Base-by-base conservation (phyloP, 2,329 filamentous ascomycete species). In the Beauveria asiatica region DNA sequence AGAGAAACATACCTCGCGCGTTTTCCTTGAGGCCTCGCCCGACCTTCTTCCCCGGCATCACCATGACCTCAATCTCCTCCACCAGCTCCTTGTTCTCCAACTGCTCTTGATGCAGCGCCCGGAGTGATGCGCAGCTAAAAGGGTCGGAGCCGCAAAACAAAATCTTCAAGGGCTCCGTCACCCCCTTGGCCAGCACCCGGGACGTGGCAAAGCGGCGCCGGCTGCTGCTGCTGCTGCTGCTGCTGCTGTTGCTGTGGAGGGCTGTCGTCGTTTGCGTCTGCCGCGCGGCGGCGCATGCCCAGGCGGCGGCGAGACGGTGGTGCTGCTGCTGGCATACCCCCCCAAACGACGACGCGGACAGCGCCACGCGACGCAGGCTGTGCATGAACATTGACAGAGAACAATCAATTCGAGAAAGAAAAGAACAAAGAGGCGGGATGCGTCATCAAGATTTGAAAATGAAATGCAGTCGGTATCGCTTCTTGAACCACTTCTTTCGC, bases 81-180 rank as follows among this genome's bases (percentile, higher is more conserved):
- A 96, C 85, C 11, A 84, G 75, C 19, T 74, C 74, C 39, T 19
- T n/a, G 60, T 80, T 79, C 57, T 68, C 69, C 27, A 71, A 62
- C 57, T 85, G 80, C 69, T 90, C 87, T 5, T 75, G 68, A 66
- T 87, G 73, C 39, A 99, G 76, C 6, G 89, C 88, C 61, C 76
- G 76, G 54, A 99, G 78, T 1, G 91, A 90, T 57, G 82, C 82
- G 67, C 88, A 88, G 76, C 93, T 97, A 74, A 97, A 96, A 2
- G 86, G 80, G 72, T 99, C 94, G 3, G 93, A 94, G 64, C 94
- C 94, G 74, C 92, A 97, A 75, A 97, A 99, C 4, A 99, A 81
- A 58, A 99, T 91, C 39, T 86, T 82, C 37, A 99, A 78, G 3
- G 90, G 89, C 5, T 84, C 79, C 0, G 79, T 76, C 44, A 50